phyloP scores from a whole-genome alignment of 2,329 filamentous ascomycete genomes.

The Leptographium radiaticola region DNA sequence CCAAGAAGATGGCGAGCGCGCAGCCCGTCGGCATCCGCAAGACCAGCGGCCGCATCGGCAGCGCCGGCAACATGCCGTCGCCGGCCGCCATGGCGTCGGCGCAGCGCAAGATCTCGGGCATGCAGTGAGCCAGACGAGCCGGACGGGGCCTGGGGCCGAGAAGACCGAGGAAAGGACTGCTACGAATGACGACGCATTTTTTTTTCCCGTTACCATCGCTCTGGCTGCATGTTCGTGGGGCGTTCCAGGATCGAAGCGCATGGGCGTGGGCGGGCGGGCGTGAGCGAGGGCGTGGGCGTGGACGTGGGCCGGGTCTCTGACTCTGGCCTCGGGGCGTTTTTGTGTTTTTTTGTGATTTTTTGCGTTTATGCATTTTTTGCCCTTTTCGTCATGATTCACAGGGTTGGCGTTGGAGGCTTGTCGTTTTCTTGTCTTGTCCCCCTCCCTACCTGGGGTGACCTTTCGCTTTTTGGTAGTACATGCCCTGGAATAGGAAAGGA shows the following conservation, averaged over 20 bases:
- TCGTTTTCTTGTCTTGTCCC: too few relatives aligned
- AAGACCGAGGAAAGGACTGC: too few relatives aligned
- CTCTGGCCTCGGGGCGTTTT: too few relatives aligned
- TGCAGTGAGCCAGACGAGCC: slow-evolving; percentile 4
- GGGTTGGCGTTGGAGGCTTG: neutral
- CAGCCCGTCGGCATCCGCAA: slow-evolving; percentile 45
- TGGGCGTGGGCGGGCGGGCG: too few relatives aligned
- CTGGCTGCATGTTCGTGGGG: neutral
- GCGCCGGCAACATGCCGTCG: slow-evolving; percentile 27
- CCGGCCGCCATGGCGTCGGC: slow-evolving; percentile 27
- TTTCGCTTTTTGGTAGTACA: too few relatives aligned
- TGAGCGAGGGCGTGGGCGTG: too few relatives aligned
- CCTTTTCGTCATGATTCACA: neutral
- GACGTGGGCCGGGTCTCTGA: too few relatives aligned
- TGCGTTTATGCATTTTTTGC: too few relatives aligned
- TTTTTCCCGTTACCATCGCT: neutral
- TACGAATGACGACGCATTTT: neutral
- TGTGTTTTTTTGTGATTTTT: neutral
- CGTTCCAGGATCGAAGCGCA: too few relatives aligned
- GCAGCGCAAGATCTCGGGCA: slow-evolving; percentile 40
- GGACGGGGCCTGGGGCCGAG: neutral
- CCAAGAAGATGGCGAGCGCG: slow-evolving; percentile 38
- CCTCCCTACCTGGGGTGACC: too few relatives aligned
- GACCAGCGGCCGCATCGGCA: slow-evolving; percentile 52
- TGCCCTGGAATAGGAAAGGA: neutral